Base-by-base conservation (phyloP, 345 rosid genomes). In the Mercurialis annua region DNA sequence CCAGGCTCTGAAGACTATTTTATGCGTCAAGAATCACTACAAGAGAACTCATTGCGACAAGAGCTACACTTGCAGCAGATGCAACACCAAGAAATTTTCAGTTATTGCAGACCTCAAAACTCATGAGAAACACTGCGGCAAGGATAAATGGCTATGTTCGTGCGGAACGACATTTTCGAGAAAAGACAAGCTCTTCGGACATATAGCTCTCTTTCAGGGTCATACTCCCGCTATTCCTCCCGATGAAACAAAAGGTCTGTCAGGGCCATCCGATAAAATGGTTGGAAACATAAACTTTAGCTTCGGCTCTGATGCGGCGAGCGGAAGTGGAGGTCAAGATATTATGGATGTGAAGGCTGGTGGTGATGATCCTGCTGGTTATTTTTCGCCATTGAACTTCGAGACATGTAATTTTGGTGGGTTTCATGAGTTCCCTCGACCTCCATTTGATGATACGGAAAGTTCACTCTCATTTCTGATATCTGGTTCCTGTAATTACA, bases 131-230 rank as follows among this genome's bases (percentile, higher is more conserved):
- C 99, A 94, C 62, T 91, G 99, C 55, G 99, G 99, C 63, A 87
- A 84, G 80, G 91, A 89, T 76, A 94, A 86, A 80, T 94, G 97
- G 97, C 91, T 94, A 40, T 94, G 99, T 72, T 94, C 99, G 16
- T 94, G 99, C 15, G 96, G 99, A 26, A 94, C 99, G 0, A 91
- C 97, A 0, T 94, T 94, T 68, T 94, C 99, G 0, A 83, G 99
- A 86, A 94, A 94, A 88, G 99, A 94, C 79, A 94, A 94, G 82
- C 84, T 94, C 59, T 91, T 94, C 42, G 97, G 99, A 49, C 99
- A 94, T 72, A 89, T 94, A 55, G 77, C 97, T 65, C 81, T 94
- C 52, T 94, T 94, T 84, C 99, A 94, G 61, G 99, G 99, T 62
- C 99, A 94, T 71, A 91, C 97, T 14, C 99, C 99, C 21, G 97